Evolutionary conservation across 164 flowering plant species (phyloP), one percentile per base, ranked within the genome.

Genomic region (Vitis riparia): DNA sequence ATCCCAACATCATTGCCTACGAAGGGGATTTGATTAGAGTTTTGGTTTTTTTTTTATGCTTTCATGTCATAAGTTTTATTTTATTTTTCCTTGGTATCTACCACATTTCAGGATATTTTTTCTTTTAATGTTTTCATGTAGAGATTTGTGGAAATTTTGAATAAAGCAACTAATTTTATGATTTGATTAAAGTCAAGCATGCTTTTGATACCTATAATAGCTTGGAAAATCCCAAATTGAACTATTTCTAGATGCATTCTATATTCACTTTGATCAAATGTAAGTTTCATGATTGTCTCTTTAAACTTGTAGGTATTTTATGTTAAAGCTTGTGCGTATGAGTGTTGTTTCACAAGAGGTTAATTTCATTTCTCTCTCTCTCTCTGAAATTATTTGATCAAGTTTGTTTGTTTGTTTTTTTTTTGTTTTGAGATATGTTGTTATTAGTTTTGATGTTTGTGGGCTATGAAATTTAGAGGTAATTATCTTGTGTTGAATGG

Each of bases 221-320:
- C 80, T 62, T 88, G 90, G 92, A 86, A 80, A 67, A 11, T 65
- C 30, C 50, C 48, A 51, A 11, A 17, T 53, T 65, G n/a, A 49
- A 13, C 37, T 70, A 23, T 23, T 23, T 23, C 27, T 23, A 23
- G 27, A 23, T 23, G 27, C 2, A 23, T 1, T 23, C 27, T 1
- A 23, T 23, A 23, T 23, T 23, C 27, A 23, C 27, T 23, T 23
- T 1, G 27, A 23, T 23, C 27, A 23, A 23, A 37, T 49, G 5
- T 27, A 7, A 55, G 11, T 68, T 52, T 27, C 1, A 66, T 55
- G 12, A 8, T 49, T 56, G 8, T 30, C 11, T 58, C 11, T 16
- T 8, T 65, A 27, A 60, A 5, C 15, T 17, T 72, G 17, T 70
- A 94, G 98, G 95, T 90, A 19, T 88, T 94, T 69, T 94, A 92